A percentile compares a stretch with the other conserved stretches of the same genome.
phyloP scores from a whole-genome alignment of 331 rosid genomes.

The Stylosanthes scabra region DNA sequence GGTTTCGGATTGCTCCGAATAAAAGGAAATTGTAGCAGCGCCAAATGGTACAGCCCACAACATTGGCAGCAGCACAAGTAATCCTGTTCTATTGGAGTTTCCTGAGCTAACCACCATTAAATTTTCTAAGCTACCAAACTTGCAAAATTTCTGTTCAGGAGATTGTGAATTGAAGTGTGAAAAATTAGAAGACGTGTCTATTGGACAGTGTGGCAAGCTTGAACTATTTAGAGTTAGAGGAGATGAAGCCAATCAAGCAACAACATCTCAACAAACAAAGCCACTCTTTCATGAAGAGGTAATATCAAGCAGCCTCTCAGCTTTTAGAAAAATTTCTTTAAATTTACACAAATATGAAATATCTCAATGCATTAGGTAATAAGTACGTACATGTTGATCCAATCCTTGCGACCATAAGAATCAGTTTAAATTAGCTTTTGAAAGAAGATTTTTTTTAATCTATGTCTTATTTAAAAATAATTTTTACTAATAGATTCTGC shows the following conservation, averaged over 20 bases:
- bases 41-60: neutral
- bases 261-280: too few relatives aligned
- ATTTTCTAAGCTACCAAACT: neutral
- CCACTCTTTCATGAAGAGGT: slow-evolving; percentile 20
- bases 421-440: too few relatives aligned
- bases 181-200: neutral
- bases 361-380: too few relatives aligned
- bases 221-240: slow-evolving; percentile 6
- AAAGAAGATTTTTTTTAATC: too few relatives aligned
- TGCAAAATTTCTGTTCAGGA: slow-evolving; percentile 17
- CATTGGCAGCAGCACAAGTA: neutral
- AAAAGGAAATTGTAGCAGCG: slow-evolving; percentile 29
- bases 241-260: neutral
- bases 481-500: too few relatives aligned
- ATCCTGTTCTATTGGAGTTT: neutral
- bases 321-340: neutral
- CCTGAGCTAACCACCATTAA: neutral
- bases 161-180: neutral
- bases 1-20: neutral
- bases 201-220: neutral
- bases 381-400: neutral
- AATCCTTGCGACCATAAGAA: too few relatives aligned
- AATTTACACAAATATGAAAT: too few relatives aligned
- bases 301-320: neutral
- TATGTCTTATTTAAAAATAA: too few relatives aligned